Percentiles rank a stretch among this genome's conserved stretches.
These are phyloP conservation scores for Cicer pinnatifidum DNA, from an alignment of 306 rosid species.

Conservation along the genomic window DNA sequence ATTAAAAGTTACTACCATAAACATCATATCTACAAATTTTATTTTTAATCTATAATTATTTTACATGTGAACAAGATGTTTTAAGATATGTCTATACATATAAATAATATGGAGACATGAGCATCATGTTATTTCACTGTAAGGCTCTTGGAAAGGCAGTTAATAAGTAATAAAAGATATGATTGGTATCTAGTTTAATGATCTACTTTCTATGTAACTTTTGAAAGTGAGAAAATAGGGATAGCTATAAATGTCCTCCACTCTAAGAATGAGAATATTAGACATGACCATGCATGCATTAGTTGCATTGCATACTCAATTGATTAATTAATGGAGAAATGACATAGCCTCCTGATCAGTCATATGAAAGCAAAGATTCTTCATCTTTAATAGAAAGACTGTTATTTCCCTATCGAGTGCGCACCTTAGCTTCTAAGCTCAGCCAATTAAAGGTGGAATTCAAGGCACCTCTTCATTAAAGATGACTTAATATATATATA, in stretches of 20 bases:
- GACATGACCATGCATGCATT: constrained; percentile 51
- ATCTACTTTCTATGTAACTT: constrained; percentile 15
- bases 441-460: constrained; percentile 48
- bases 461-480: constrained; percentile 23
- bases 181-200: constrained; percentile 32
- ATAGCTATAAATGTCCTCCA: constrained; percentile 41
- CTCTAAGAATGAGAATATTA: constrained; percentile 47
- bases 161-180: constrained; percentile 21
- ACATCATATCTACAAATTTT: no score
- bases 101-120: neutral
- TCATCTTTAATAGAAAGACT: constrained; percentile 46
- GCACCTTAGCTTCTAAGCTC: constrained; percentile 56
- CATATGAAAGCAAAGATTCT: constrained; percentile 46
- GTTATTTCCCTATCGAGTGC: constrained; percentile 43
- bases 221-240: constrained; percentile 47
- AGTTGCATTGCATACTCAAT: constrained; percentile 3
- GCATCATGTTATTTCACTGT: constrained; percentile 1
- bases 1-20: no score
- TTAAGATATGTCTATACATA: no score
- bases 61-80: no score
- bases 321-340: constrained; percentile 41
- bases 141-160: constrained; percentile 4
- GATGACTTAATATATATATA: neutral
- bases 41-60: no score
- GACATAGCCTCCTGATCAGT: constrained; percentile 39